Evolutionary conservation across 2,329 filamentous ascomycete genomes (phyloP).

Genomic region (Lasiodiplodia theobromae): DNA sequence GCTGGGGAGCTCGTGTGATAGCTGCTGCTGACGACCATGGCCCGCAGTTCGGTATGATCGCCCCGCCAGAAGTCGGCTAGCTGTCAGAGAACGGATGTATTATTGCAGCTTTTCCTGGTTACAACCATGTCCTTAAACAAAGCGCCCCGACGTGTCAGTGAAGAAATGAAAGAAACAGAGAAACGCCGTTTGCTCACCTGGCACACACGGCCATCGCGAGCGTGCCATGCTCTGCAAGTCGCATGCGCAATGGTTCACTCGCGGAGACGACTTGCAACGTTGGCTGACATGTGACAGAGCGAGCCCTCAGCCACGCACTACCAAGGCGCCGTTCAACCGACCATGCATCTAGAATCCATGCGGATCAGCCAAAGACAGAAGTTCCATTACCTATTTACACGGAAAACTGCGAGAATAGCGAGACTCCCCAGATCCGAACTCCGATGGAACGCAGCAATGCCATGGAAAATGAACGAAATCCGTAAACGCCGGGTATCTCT

Average conservation of each 20-base stretch:
- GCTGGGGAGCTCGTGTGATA: not conserved
- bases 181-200: not conserved
- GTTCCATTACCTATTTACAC: slow-evolving; percentile 15
- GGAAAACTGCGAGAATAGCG: not conserved
- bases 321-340: not conserved
- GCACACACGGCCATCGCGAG: not conserved
- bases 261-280: not conserved
- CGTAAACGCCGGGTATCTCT: slow-evolving; percentile 26
- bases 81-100: not conserved
- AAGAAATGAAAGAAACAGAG: not conserved
- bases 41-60: not conserved
- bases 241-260: not conserved
- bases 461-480: not conserved
- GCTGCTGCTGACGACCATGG: not conserved
- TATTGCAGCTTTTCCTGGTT: not conserved
- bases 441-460: not conserved
- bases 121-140: not conserved
- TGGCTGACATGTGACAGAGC: not conserved
- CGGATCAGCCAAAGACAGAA: not conserved
- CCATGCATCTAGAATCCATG: not conserved
- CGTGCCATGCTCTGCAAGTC: not conserved
- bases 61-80: not conserved
- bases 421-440: not conserved
- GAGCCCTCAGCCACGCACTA: not conserved
- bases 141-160: not conserved